Conservation (phyloP, 106 monocot species). For the Platanthera zijinensis region DNA sequence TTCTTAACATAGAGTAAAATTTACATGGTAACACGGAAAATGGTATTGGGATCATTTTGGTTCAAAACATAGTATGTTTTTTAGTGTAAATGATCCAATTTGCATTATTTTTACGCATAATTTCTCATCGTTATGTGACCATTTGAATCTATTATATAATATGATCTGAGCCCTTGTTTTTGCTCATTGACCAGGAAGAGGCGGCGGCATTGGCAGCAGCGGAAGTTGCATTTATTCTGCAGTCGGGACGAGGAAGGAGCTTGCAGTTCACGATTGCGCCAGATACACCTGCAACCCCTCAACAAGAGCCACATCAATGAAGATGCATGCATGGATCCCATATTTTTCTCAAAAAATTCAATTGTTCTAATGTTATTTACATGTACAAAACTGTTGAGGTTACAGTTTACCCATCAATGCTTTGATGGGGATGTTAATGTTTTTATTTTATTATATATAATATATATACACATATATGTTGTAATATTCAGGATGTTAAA, state of each 20-base stretch:
- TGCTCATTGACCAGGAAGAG: conserved; percentile 36
- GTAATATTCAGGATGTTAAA: not conserved
- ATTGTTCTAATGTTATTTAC: not conserved
- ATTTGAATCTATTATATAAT: no score
- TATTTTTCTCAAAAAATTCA: not conserved
- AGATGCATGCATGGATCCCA: not conserved
- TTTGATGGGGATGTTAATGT: not conserved
- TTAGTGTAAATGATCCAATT: no score
- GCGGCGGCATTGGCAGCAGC: conserved; percentile 59
- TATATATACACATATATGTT: not conserved
- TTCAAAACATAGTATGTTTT: no score
- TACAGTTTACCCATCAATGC: not conserved
- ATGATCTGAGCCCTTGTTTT: not conserved
- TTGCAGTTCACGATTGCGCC: conserved; percentile 67
- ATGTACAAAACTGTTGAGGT: not conserved
- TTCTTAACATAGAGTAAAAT: no score
- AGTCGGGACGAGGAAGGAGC: conserved; percentile 36
- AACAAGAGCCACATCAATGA: conserved; percentile 42
- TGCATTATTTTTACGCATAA: no score
- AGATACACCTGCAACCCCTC: conserved; percentile 55
- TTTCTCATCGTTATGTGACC: no score
- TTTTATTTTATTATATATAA: not conserved
- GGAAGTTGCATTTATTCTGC: conserved; percentile 69
- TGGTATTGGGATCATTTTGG: no score
- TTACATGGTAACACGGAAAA: no score